Evolutionary conservation across 2,329 filamentous ascomycete genomes (phyloP).

Genomic region (Talaromyces sp.): DNA sequence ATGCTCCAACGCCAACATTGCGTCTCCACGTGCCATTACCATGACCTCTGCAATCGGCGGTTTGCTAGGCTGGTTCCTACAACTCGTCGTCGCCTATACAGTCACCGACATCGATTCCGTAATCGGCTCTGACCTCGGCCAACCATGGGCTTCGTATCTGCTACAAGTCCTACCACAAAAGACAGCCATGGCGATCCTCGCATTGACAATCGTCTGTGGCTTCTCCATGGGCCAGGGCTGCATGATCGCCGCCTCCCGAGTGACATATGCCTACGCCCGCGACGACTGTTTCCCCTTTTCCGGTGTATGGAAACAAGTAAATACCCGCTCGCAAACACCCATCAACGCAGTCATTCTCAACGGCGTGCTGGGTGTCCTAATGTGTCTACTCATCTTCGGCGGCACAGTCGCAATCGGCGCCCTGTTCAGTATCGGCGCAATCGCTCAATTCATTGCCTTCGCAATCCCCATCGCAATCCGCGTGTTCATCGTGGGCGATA

Average conservation of each 20-base stretch:
- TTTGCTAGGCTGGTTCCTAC: slow-evolving; percentile 69
- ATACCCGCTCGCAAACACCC: slow-evolving; percentile 61
- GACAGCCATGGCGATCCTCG: slow-evolving; percentile 61
- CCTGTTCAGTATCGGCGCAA: slow-evolving; percentile 68
- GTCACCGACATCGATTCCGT: slow-evolving; percentile 62
- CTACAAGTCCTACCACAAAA: slow-evolving; percentile 63
- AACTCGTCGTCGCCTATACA: slow-evolving; percentile 71
- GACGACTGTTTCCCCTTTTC: slow-evolving; percentile 68
- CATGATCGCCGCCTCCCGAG: slow-evolving; percentile 66
- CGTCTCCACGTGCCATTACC: slow-evolving; percentile 69
- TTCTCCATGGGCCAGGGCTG: slow-evolving; percentile 73
- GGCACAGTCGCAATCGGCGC: slow-evolving; percentile 64
- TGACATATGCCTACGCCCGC: slow-evolving; percentile 71
- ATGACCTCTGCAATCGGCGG: slow-evolving; percentile 67
- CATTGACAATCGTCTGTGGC: slow-evolving; percentile 65
- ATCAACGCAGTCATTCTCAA: slow-evolving; percentile 72
- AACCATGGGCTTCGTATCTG: slow-evolving; percentile 69
- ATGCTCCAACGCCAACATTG: slow-evolving; percentile 70
- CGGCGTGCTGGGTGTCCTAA: slow-evolving; percentile 56
- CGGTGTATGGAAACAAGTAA: slow-evolving; percentile 59
- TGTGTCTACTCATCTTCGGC: slow-evolving; percentile 65
- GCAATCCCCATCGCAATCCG: slow-evolving; percentile 46
- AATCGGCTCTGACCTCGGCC: slow-evolving; percentile 62
- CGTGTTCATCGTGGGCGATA: slow-evolving; percentile 55
- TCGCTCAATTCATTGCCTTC: slow-evolving; percentile 61